A percentile compares a stretch with the other conserved stretches of the same genome.
phyloP scores from a whole-genome alignment of 2,329 filamentous ascomycete genomes.

The Colletotrichum neosansevieriae region DNA sequence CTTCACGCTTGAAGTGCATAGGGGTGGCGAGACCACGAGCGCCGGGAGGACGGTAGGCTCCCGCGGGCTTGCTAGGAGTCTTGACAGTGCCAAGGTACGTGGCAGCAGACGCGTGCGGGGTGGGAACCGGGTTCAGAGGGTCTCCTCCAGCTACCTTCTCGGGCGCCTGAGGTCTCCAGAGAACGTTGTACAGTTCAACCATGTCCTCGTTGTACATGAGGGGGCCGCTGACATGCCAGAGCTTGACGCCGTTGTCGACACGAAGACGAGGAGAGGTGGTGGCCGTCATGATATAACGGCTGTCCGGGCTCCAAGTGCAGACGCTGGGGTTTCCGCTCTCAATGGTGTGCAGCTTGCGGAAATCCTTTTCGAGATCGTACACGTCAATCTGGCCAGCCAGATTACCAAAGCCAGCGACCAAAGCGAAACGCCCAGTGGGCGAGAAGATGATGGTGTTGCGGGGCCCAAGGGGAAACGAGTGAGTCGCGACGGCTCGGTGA shows the following conservation, averaged over 20 bases:
- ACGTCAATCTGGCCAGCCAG: constrained; percentile 97
- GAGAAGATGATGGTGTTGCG: constrained; percentile 97
- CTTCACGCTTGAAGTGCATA: constrained; percentile 95
- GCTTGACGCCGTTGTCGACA: constrained; percentile 94
- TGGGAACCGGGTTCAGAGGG: constrained; percentile 79
- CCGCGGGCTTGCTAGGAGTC: constrained; percentile 96
- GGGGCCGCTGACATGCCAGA: constrained; percentile 91
- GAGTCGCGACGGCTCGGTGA: constrained; percentile 81
- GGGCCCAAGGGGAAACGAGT: constrained; percentile 87
- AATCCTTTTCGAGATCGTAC: constrained; percentile 95
- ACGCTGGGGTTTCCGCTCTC: constrained; percentile 96
- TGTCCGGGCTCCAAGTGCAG: constrained; percentile 97
- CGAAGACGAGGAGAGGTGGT: constrained; percentile 95
- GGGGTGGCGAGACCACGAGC: constrained; percentile 91
- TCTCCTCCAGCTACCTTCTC: constrained; percentile 72
- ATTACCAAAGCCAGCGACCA: constrained; percentile 97
- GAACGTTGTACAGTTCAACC: constrained; percentile 90
- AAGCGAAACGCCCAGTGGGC: constrained; percentile 89
- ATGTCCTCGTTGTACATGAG: constrained; percentile 98
- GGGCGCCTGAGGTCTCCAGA: constrained; percentile 83
- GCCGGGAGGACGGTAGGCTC: constrained; percentile 94
- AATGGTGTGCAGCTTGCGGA: constrained; percentile 91
- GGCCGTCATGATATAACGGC: constrained; percentile 95
- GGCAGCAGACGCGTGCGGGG: constrained; percentile 84
- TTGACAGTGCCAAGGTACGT: constrained; percentile 88